phyloP scores from a whole-genome alignment of 2,329 filamentous ascomycete species.

The Aspergillus fructus region DNA sequence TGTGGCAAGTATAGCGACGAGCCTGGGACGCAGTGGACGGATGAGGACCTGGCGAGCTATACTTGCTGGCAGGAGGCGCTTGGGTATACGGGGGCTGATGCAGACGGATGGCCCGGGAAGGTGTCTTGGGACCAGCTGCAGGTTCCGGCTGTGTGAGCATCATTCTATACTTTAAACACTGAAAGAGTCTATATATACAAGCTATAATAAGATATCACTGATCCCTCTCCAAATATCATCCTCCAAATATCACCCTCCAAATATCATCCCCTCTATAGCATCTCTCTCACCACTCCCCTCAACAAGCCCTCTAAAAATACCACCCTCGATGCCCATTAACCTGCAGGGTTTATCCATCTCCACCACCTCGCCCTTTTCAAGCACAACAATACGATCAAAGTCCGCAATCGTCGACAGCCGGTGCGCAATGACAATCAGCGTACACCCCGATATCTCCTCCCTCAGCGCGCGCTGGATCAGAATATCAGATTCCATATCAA shows the following conservation, averaged over 20 bases:
- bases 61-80: slow-evolving; percentile 8
- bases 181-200: too few species aligned
- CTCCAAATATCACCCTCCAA: too few species aligned
- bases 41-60: slow-evolving; percentile 1
- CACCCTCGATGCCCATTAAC: neutral
- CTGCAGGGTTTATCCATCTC: neutral
- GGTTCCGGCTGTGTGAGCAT: neutral
- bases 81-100: slow-evolving; percentile 5
- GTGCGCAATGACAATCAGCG: slow-evolving; percentile 13
- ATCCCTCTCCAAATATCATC: neutral
- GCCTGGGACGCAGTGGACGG: slow-evolving; percentile 1
- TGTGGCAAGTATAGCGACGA: neutral
- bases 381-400: slow-evolving; percentile 8
- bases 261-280: neutral
- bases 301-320: neutral
- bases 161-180: too few species aligned
- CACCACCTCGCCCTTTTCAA: slow-evolving; percentile 6
- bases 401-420: slow-evolving; percentile 12
- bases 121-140: slow-evolving; percentile 2
- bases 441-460: slow-evolving; percentile 2
- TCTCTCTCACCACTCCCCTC: neutral
- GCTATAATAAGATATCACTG: too few species aligned
- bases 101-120: slow-evolving; percentile 8
- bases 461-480: slow-evolving; percentile 9
- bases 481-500: slow-evolving; percentile 10